Base-by-base conservation (phyloP, 305 asterid species). In the Caryopteris hybrid region DNA sequence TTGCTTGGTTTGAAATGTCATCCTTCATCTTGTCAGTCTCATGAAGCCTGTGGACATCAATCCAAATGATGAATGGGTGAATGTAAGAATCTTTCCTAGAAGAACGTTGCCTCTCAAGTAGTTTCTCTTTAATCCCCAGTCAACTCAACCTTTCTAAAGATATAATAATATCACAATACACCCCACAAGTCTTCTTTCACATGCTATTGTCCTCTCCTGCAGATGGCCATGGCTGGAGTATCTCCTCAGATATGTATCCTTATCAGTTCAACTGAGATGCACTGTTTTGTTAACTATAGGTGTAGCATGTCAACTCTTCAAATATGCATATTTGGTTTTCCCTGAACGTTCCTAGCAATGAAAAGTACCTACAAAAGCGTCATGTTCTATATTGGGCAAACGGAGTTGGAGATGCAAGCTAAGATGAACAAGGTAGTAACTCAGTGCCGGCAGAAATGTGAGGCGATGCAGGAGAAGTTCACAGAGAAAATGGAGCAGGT, bases 221-320 rank as follows among this genome's bases (percentile, higher is more conserved):
- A 92, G 98, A 86, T 82, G 88, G 88, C 42, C 72, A 90, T 84
- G 95, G 84, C 85, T 64, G 97, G 98, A 78, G 58, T 92, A 71
- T 84, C 96, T 66, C 96, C 97, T 27, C 97, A 90, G 80, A 86
- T 74, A 60, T 75, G 97, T 92, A 92, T 92, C 96, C 98, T 82
- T 61, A 47, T 52, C 39, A 18, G 53, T 61, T 14, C 50, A 65
- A 62, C 4, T 60, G 33, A 36, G 27, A 70, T 53, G 56, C 57
- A 47, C 61, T 27, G 23, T 31, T 27, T 18, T 21, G 14, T 8
- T 31, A n/a, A n/a, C n/a, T n/a, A n/a, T n/a, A n/a, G 22, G 36
- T 55, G 13, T 12, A 27, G 54, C 66, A 46, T 48, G 39, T 63
- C 43, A 69, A 60, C 48, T 22, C 45, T 47, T 55, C 55, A 36